Conservation (phyloP, 106 monocot species). For the Platanthera guangdongensis region DNA sequence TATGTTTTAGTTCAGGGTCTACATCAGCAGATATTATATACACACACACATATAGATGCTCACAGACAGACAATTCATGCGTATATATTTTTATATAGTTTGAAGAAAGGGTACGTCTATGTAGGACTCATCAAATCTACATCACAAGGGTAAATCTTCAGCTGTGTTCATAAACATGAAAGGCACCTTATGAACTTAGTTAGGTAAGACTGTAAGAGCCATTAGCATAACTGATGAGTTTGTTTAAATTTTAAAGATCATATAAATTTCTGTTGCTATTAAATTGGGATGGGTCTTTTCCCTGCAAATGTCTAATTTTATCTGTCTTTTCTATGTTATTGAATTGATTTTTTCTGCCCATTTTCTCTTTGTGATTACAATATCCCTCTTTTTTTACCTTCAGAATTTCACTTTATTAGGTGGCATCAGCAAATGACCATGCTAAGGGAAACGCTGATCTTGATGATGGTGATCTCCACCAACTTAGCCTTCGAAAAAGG, state of each 20-base stretch:
- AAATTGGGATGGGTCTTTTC: neutral
- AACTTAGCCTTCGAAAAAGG: conserved; percentile 33
- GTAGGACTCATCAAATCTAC: neutral
- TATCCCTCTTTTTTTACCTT: neutral
- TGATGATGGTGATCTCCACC: conserved; percentile 10
- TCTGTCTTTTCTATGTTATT: neutral
- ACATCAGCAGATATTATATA: too few relatives aligned
- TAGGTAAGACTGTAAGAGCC: neutral
- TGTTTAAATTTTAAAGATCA: neutral
- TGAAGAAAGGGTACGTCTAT: too few relatives aligned
- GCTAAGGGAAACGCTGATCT: conserved; percentile 4
- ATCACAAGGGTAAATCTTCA: neutral
- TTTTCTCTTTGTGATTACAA: neutral
- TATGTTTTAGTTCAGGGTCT: too few relatives aligned
- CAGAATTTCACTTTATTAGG: conserved; percentile 14
- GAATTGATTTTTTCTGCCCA: neutral
- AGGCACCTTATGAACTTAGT: neutral
- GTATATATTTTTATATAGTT: too few relatives aligned
- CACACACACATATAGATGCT: too few relatives aligned
- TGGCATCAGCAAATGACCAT: neutral
- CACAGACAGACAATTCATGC: too few relatives aligned
- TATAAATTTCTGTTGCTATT: neutral
- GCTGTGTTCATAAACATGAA: neutral
- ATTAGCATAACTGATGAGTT: neutral
- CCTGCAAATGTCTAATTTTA: neutral